Evolutionary conservation across 2,329 filamentous ascomycete genomes (phyloP).

Genomic region (Talaromyces sp.): DNA sequence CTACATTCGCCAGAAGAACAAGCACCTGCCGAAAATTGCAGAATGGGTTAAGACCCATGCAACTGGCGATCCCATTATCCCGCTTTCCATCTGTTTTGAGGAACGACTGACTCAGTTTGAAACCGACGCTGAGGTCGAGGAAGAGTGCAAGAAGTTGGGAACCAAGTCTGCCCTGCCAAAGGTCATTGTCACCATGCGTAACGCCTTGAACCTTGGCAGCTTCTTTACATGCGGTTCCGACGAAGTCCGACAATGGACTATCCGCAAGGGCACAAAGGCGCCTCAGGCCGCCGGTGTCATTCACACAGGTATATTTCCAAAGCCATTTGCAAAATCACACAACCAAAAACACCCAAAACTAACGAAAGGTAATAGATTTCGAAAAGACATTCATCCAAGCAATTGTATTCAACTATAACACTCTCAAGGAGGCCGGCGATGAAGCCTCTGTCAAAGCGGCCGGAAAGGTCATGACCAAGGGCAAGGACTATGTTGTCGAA

Average conservation of each 20-base stretch:
- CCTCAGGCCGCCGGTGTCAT: conserved; percentile 96
- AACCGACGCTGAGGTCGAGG: conserved; percentile 67
- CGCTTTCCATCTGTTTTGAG: conserved; percentile 88
- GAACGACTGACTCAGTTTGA: conserved; percentile 75
- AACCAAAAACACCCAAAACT: background rate
- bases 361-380: conserved; percentile 56
- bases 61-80: conserved; percentile 81
- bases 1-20: conserved; percentile 99
- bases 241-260: conserved; percentile 97
- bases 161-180: conserved; percentile 88
- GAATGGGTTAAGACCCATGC: conserved; percentile 95
- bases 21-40: conserved; percentile 87
- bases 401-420: conserved; percentile 83
- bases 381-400: conserved; percentile 99
- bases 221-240: conserved; percentile 97
- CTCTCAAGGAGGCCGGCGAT: conserved; percentile 79
- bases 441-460: conserved; percentile 85
- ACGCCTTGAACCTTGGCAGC: conserved; percentile 79
- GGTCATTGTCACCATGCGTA: conserved; percentile 88
- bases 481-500: conserved; percentile 76
- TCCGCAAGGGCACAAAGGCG: conserved; percentile 93
- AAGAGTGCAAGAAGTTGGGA: conserved; percentile 84
- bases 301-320: conserved; percentile 55
- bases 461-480: conserved; percentile 97
- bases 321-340: background rate